These are phyloP conservation scores for Amborella trichopoda DNA, from an alignment of 164 flowering plant species.

Conservation along the genomic window DNA sequence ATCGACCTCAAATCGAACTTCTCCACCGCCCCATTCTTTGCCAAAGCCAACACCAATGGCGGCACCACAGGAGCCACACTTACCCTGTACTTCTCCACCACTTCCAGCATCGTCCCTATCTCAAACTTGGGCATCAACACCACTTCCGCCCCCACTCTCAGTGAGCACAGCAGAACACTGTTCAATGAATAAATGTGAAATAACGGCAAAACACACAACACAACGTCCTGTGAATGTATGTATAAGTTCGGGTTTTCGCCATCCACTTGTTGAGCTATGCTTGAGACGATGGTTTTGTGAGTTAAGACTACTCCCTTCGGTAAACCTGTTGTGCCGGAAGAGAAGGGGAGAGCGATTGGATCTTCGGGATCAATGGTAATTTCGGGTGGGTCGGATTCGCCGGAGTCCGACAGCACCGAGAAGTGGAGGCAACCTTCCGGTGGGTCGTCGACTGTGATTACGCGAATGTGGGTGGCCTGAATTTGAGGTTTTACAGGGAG, in stretches of 20 bases:
- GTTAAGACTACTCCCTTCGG: conserved; percentile 79
- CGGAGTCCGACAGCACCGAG: conserved; percentile 29
- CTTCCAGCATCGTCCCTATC: conserved; percentile 36
- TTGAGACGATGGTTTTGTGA: conserved; percentile 55
- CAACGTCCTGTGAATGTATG: conserved; percentile 36
- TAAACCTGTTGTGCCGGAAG: conserved; percentile 81
- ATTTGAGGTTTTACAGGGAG: too few species aligned
- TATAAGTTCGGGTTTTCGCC: conserved; percentile 74
- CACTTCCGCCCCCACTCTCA: conserved; percentile 49
- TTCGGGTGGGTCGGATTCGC: conserved; percentile 25
- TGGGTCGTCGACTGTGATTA: conserved; percentile 40
- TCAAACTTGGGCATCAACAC: conserved; percentile 71
- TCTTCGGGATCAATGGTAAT: conserved; percentile 30
- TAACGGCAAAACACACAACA: conserved; percentile 73
- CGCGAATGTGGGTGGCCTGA: conserved; percentile 15
- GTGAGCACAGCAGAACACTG: conserved; percentile 42
- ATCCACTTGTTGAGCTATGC: conserved; percentile 76
- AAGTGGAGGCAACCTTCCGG: conserved; percentile 50
- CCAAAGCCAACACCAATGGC: conserved; percentile 65
- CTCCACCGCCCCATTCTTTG: conserved; percentile 46
- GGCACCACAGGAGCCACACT: conserved; percentile 64
- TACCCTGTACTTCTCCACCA: conserved; percentile 39
- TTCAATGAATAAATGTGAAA: conserved; percentile 68
- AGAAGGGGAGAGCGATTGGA: conserved; percentile 64
- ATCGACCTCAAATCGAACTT: conserved; percentile 48